phyloP scores from a whole-genome alignment of 1,284 basidiomycete species.

The Sporisorium graminicola region DNA sequence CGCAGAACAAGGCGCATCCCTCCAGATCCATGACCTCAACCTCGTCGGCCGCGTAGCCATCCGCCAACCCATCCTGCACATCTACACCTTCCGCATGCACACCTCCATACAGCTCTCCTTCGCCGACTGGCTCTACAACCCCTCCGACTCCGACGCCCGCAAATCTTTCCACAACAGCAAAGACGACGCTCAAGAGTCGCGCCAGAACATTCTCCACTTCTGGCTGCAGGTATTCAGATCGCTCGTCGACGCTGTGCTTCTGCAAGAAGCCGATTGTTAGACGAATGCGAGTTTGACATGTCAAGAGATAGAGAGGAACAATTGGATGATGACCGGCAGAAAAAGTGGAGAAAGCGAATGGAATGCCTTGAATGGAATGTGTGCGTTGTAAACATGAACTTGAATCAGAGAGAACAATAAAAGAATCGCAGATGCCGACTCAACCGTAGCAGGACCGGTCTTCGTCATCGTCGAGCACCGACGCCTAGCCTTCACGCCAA shows the following conservation, averaged over 20 bases:
- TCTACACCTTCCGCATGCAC: slow-evolving; percentile 15
- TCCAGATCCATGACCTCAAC: slow-evolving; percentile 15
- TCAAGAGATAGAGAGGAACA: not conserved
- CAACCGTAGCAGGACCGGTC: not conserved
- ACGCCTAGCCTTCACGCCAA: slow-evolving; percentile 49
- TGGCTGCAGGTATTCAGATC: slow-evolving; percentile 29
- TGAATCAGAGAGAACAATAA: not conserved
- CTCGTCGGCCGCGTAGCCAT: slow-evolving; percentile 29
- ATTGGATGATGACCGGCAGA: not conserved
- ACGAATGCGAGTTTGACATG: not conserved
- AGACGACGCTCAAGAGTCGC: not conserved
- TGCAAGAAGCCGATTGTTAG: not conserved
- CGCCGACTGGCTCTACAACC: slow-evolving; percentile 38
- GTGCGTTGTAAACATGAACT: not conserved
- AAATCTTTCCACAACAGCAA: not conserved
- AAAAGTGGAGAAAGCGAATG: not conserved
- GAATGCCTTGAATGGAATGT: not conserved
- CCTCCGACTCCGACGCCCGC: not conserved
- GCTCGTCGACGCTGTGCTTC: slow-evolving; percentile 20
- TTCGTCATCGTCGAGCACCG: not conserved
- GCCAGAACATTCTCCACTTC: slow-evolving; percentile 27
- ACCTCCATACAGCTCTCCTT: slow-evolving; percentile 33
- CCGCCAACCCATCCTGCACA: slow-evolving; percentile 48
- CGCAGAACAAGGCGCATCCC: not conserved
- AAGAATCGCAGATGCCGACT: not conserved